Evolutionary conservation across 2,329 filamentous ascomycete genomes (phyloP).

Genomic region (Ophiostoma australiae): DNA sequence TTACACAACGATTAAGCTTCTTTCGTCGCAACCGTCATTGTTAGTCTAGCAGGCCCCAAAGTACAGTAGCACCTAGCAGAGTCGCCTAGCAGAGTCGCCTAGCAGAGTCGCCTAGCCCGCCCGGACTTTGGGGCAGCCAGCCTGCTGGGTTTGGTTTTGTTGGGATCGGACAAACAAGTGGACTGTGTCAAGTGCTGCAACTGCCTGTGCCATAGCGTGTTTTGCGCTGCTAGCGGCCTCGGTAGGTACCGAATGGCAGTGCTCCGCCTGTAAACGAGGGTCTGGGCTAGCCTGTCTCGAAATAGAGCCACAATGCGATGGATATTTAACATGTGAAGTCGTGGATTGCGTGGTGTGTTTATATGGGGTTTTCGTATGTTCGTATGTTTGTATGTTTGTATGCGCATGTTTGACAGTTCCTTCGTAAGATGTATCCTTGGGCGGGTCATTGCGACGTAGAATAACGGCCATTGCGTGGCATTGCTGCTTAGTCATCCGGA

Average conservation of each 20-base stretch:
- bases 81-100: too few species aligned
- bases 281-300: neutral
- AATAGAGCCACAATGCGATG: neutral
- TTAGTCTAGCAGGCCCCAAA: neutral
- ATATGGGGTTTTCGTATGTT: slow-evolving; percentile 6
- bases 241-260: neutral
- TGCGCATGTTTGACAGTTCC: neutral
- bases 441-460: neutral
- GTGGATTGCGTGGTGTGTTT: neutral
- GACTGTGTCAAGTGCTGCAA: neutral
- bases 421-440: neutral
- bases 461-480: neutral
- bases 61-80: too few species aligned
- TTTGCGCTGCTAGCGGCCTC: slow-evolving; percentile 7
- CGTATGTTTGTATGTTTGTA: neutral
- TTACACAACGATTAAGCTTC: neutral
- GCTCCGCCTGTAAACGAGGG: neutral
- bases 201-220: slow-evolving; percentile 4
- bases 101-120: too few species aligned
- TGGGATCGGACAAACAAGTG: neutral
- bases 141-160: neutral
- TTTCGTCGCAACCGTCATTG: neutral
- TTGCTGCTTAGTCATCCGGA: neutral
- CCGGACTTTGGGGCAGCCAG: neutral
- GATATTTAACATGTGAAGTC: neutral